Base-by-base conservation (phyloP, 257 asterid species). In the Coffea canephora region DNA sequence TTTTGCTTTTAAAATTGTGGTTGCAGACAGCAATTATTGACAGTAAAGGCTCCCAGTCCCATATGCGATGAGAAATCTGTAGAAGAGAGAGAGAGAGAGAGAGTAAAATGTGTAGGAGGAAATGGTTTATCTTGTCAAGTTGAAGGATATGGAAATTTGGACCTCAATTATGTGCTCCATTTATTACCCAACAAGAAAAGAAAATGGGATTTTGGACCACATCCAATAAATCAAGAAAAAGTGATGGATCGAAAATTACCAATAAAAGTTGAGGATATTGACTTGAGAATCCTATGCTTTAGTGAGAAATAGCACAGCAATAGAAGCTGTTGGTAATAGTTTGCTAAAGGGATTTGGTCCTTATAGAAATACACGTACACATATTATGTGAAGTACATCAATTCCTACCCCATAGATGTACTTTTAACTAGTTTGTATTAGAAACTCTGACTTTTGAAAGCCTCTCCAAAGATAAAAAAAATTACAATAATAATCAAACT, bases 1-100 rank as follows among this genome's bases (percentile, higher is more conserved):
- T 70, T 66, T 59, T 80, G 57, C 84, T 84, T 84, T 84, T 77
- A 52, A 80, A 84, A 80, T 76, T 72, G 81, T 71, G 78, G 73
- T 79, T 65, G 27, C 36, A 45, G 81, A 54, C 62, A 54, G 43
- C 87, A 84, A 80, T 80, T 65, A 84, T 84, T 80, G 72, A 68
- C 23, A 6, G 45, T 46, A 66, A 52, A 55, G 31, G 50, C 80
- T 54, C 55, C 50, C 78, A 19, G 4, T 6, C 43, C 2, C 43
- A 39, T 39, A 39, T 39, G 43, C 43, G 0, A 18, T 67, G 43
- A 70, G 62, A 79, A 55, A 50, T 12, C 34, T 71, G 25, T 21
- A 71, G 34, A 75, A 19, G 45, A 31, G 25, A 34, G 49, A n/a
- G 8, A 48, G 8, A 48, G 12, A 48, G 10, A 7, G 39, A 69